Percentiles rank a stretch among this genome's conserved stretches.
Evolutionary conservation across 345 rosid species (phyloP).

Genomic region (Rhodomyrtus tomentosa): DNA sequence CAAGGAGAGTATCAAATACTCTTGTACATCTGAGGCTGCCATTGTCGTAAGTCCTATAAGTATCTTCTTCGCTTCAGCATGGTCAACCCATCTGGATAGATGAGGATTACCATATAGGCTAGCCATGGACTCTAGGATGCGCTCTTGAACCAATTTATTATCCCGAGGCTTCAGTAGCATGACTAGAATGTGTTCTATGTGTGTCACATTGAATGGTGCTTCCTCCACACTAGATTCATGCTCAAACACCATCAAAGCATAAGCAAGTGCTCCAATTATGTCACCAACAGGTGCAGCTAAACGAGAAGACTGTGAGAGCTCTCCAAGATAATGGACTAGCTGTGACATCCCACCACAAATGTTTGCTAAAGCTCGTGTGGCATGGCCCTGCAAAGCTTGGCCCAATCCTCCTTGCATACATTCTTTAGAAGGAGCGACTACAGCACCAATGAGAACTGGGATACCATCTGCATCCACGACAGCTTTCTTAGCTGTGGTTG

Average conservation of each 20-base stretch:
- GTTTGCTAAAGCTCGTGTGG: constrained; percentile 71
- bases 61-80: constrained; percentile 75
- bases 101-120: constrained; percentile 65
- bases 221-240: constrained; percentile 32
- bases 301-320: constrained; percentile 57
- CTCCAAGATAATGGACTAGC: constrained; percentile 54
- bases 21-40: constrained; percentile 59
- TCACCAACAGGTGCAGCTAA: constrained; percentile 69
- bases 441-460: constrained; percentile 56
- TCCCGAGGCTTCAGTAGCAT: constrained; percentile 57
- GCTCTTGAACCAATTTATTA: constrained; percentile 60
- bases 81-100: constrained; percentile 39
- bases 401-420: constrained; percentile 53
- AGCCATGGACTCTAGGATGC: constrained; percentile 85
- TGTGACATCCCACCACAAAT: constrained; percentile 68
- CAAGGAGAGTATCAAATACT: constrained; percentile 48
- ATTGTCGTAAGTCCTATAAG: constrained; percentile 69
- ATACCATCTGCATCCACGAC: constrained; percentile 54
- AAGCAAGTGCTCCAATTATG: constrained; percentile 75
- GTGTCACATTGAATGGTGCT: constrained; percentile 42
- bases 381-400: constrained; percentile 49
- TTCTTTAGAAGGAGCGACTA: constrained; percentile 81
- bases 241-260: constrained; percentile 62
- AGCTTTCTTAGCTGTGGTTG: constrained; percentile 46
- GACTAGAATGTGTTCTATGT: constrained; percentile 50